These are phyloP conservation scores for Podosphaera fusca DNA, from an alignment of 2,329 filamentous ascomycete species.

Conservation along the genomic window DNA sequence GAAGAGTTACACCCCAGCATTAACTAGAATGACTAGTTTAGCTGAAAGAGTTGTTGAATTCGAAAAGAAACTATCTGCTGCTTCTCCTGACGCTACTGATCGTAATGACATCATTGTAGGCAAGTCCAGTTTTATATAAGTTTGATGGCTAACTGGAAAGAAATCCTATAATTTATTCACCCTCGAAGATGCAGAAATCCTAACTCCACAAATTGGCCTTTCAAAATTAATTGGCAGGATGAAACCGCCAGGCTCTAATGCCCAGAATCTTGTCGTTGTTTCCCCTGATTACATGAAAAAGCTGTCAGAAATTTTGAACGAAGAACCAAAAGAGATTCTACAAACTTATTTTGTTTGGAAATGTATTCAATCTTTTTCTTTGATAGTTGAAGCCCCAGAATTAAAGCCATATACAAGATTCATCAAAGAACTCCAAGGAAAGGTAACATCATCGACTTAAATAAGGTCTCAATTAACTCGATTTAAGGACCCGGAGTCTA, in stretches of 20 bases:
- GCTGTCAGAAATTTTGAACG: conserved; percentile 29
- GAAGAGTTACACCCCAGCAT: background rate
- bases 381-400: conserved; percentile 32
- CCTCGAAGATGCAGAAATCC: conserved; percentile 27
- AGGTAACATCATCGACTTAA: conserved; percentile 14
- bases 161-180: conserved; percentile 43
- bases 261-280: conserved; percentile 31
- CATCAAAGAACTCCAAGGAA: conserved; percentile 34
- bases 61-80: conserved; percentile 35
- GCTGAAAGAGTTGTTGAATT: conserved; percentile 27
- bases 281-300: conserved; percentile 37
- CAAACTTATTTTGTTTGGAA: conserved; percentile 44
- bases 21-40: background rate
- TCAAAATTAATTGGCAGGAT: conserved; percentile 27
- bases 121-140: background rate
- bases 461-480: background rate
- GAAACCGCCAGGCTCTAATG: conserved; percentile 25
- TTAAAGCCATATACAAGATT: conserved; percentile 36
- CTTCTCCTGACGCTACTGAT: conserved; percentile 33
- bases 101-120: conserved; percentile 33
- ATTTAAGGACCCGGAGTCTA: conserved; percentile 30
- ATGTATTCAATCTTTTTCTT: conserved; percentile 28
- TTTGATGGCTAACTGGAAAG: conserved; percentile 9
- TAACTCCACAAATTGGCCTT: conserved; percentile 33
- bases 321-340: conserved; percentile 30